A percentile compares a stretch with the other conserved stretches of the same genome.
These are phyloP conservation scores for Oidiodendron maius DNA, from an alignment of 495 filamentous ascomycete genomes.

Conservation along the genomic window DNA sequence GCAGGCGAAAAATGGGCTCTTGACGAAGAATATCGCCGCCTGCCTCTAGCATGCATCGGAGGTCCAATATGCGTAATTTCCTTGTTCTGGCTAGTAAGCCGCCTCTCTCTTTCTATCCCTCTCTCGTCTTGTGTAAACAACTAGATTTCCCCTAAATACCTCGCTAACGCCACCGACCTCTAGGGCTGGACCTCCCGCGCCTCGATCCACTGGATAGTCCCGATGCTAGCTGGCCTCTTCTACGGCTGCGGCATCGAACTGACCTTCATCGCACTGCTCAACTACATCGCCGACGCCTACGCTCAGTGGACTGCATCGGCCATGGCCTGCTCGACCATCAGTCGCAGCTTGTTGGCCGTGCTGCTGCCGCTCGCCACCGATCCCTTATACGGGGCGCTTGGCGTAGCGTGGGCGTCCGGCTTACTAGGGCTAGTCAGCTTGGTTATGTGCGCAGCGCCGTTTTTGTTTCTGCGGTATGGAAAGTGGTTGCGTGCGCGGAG, in stretches of 20 bases:
- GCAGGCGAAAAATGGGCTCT: constrained; percentile 1
- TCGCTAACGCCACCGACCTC: too few species aligned
- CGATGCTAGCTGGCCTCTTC: constrained; percentile 45
- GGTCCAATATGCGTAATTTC: constrained; percentile 45
- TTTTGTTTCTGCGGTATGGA: background rate
- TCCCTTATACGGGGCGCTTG: background rate
- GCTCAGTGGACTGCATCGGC: constrained; percentile 34
- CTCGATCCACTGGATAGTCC: constrained; percentile 14
- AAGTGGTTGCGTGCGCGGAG: background rate
- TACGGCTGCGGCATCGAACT: constrained; percentile 60
- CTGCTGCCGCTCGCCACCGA: background rate
- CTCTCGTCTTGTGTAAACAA: too few species aligned
- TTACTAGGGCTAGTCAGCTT: background rate
- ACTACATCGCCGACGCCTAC: constrained; percentile 54
- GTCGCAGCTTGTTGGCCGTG: background rate
- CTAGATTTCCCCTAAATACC: too few species aligned
- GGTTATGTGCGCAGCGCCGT: constrained; percentile 14
- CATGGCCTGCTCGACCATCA: background rate
- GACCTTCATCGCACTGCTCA: constrained; percentile 38
- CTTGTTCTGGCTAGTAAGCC: constrained; percentile 38
- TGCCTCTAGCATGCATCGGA: constrained; percentile 51
- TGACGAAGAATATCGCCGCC: constrained; percentile 35
- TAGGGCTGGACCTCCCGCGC: constrained; percentile 15
- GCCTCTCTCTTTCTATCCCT: too few species aligned
- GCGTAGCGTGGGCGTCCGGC: background rate